These are phyloP conservation scores for Endoconidiophora laricicola DNA, from an alignment of 2,329 filamentous ascomycete genomes.

Conservation along the genomic window DNA sequence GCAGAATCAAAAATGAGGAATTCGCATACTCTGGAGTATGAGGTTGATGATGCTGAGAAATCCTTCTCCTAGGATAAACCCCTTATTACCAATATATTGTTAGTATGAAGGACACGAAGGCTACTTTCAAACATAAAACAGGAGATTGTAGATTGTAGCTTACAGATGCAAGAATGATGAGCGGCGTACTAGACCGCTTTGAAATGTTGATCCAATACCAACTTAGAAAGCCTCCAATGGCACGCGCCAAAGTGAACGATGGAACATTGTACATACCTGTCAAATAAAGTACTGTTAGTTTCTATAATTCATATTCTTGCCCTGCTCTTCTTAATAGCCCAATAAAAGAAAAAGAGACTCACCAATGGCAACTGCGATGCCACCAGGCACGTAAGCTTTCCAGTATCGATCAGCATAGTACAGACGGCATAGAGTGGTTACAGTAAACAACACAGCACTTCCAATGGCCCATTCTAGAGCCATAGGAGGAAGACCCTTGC, in stretches of 20 bases:
- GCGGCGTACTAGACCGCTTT: constrained; percentile 46
- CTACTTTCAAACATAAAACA: background rate
- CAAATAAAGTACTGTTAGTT: background rate
- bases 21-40: constrained; percentile 55
- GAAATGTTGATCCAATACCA: constrained; percentile 57
- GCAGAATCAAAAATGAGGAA: constrained; percentile 48
- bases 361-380: constrained; percentile 90
- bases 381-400: constrained; percentile 68
- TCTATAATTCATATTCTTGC: background rate
- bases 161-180: constrained; percentile 73
- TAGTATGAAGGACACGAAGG: background rate
- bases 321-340: background rate
- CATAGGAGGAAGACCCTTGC: constrained; percentile 70
- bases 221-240: constrained; percentile 56
- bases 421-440: constrained; percentile 56
- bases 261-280: constrained; percentile 93
- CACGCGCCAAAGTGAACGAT: constrained; percentile 80
- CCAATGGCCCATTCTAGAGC: constrained; percentile 64
- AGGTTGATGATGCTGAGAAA: constrained; percentile 85
- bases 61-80: constrained; percentile 83
- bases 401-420: constrained; percentile 38
- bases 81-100: constrained; percentile 25
- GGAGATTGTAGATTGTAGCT: constrained; percentile 16
- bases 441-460: constrained; percentile 57
- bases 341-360: constrained; percentile 15